phyloP scores from a whole-genome alignment of 179 eudicot genomes.

The Sideroxylon spinosum region DNA sequence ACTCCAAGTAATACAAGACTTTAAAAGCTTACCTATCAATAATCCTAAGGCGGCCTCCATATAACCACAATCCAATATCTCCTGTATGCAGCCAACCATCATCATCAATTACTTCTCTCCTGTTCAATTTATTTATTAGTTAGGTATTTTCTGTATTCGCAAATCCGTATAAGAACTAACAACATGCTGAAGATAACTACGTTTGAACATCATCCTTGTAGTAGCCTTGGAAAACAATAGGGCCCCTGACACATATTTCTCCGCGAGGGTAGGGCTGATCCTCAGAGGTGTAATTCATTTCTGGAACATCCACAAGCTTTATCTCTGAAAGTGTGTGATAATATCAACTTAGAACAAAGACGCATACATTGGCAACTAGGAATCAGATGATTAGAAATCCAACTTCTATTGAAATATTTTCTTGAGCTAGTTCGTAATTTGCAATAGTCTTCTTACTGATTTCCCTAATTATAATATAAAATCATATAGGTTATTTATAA shows the following conservation, averaged over 20 bases:
- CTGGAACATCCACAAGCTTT: slow-evolving; percentile 96
- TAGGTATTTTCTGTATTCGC: background rate
- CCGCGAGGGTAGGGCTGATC: slow-evolving; percentile 98
- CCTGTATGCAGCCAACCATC: slow-evolving; percentile 98
- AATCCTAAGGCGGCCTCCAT: slow-evolving; percentile 94
- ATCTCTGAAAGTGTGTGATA: slow-evolving; percentile 48
- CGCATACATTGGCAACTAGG: background rate
- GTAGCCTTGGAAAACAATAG: slow-evolving; percentile 80
- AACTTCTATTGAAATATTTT: slow-evolving; percentile 10
- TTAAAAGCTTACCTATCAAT: slow-evolving; percentile 65
- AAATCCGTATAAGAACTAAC: slow-evolving; percentile 7
- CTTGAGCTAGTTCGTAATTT: background rate
- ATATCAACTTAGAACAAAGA: slow-evolving; percentile 1
- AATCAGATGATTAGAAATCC: background rate
- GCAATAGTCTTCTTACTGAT: background rate
- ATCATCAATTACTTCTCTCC: slow-evolving; percentile 84
- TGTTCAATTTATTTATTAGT: slow-evolving; percentile 27
- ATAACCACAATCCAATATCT: slow-evolving; percentile 94
- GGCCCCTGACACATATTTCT: slow-evolving; percentile 95
- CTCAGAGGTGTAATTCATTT: slow-evolving; percentile 92
- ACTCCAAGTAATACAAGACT: background rate
- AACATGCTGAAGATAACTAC: slow-evolving; percentile 32
- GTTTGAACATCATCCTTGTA: slow-evolving; percentile 91
- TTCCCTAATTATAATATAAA: background rate
- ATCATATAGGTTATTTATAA: background rate